phyloP scores from a whole-genome alignment of 148 eudicot species.

The Chenopodium formosanum region DNA sequence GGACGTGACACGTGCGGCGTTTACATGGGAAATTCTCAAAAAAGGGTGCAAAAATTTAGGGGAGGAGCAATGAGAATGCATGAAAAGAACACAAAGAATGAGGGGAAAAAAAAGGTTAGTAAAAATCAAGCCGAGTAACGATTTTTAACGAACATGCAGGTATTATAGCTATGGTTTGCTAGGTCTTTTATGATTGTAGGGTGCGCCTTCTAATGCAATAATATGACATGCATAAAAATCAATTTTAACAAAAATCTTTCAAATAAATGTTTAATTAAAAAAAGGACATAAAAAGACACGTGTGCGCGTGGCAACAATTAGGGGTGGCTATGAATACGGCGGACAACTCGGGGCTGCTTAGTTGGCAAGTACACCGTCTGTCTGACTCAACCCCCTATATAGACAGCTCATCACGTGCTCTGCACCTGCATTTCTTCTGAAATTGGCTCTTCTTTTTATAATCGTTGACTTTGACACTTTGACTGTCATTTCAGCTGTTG shows the following conservation, averaged over 20 bases:
- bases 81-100: background rate
- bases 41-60: background rate
- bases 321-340: background rate
- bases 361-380: background rate
- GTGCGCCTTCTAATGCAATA: no score
- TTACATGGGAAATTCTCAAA: no score
- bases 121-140: background rate
- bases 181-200: no score
- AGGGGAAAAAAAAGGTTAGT: no score
- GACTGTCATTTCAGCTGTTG: background rate
- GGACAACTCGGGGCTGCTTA: conserved; percentile 10
- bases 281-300: background rate
- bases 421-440: conserved; percentile 4
- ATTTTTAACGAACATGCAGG: conserved; percentile 7
- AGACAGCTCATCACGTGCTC: conserved; percentile 3
- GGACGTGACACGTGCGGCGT: no score
- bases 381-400: background rate
- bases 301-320: background rate
- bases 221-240: no score
- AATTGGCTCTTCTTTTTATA: conserved; percentile 11
- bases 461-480: conserved; percentile 9
- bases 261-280: no score
- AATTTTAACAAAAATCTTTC: no score
- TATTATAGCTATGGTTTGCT: background rate
- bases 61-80: no score